These are phyloP conservation scores for Triadica sebifera DNA, from an alignment of 345 rosid species.

Conservation along the genomic window DNA sequence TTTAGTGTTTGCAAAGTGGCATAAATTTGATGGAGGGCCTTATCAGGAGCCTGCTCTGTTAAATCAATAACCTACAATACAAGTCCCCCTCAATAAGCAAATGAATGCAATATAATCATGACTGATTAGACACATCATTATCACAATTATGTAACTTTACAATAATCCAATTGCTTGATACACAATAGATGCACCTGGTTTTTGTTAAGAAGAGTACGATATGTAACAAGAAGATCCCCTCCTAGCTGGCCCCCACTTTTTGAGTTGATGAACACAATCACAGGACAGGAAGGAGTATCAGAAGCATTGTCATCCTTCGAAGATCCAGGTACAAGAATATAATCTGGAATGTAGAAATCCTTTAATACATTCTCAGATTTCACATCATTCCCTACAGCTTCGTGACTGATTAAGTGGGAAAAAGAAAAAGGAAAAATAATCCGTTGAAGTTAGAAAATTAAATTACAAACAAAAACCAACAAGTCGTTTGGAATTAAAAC, in stretches of 20 bases:
- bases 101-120: neutral
- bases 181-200: slow-evolving; percentile 42
- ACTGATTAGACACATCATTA: too few species aligned
- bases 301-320: neutral
- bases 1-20: slow-evolving; percentile 39
- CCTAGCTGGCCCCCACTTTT: slow-evolving; percentile 83
- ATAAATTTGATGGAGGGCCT: slow-evolving; percentile 47
- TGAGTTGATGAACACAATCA: slow-evolving; percentile 61
- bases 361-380: slow-evolving; percentile 13
- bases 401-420: slow-evolving; percentile 19
- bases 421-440: neutral
- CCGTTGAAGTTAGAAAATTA: neutral
- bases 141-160: slow-evolving; percentile 1
- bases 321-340: slow-evolving; percentile 40
- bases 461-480: too few species aligned
- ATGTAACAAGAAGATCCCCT: slow-evolving; percentile 52
- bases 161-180: neutral
- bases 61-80: slow-evolving; percentile 57
- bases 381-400: neutral
- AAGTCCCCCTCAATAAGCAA: neutral
- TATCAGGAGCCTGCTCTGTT: slow-evolving; percentile 51
- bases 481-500: too few species aligned
- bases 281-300: slow-evolving; percentile 48
- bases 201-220: slow-evolving; percentile 48
- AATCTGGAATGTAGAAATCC: slow-evolving; percentile 46